These are phyloP conservation scores for Carex cristatella DNA, from an alignment of 176 grass and related monocot genomes.

Conservation along the genomic window DNA sequence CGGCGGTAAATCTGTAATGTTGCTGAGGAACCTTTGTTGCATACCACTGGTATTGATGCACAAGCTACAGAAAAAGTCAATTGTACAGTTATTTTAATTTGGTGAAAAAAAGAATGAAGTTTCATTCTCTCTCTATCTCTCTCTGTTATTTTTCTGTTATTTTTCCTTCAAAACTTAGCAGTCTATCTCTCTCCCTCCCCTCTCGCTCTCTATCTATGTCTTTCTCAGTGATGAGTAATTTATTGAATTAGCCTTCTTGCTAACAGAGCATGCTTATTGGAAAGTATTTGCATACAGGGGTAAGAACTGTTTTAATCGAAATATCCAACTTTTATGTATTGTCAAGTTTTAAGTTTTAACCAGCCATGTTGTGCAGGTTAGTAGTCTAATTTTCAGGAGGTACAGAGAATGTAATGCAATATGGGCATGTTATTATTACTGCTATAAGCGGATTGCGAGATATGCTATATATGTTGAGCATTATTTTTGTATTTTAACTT, in stretches of 20 bases:
- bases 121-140: neutral
- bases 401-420: neutral
- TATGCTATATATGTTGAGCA: neutral
- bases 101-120: neutral
- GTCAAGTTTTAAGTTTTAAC: neutral
- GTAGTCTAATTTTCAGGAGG: neutral
- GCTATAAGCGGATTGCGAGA: neutral
- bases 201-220: neutral
- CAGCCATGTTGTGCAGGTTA: constrained; percentile 8
- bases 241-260: neutral
- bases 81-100: constrained; percentile 6
- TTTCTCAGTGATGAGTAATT: neutral
- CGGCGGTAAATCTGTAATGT: constrained; percentile 1
- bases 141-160: neutral
- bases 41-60: neutral
- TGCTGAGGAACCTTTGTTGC: neutral
- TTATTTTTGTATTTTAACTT: neutral
- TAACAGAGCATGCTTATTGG: neutral
- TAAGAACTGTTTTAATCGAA: neutral
- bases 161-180: neutral
- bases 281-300: neutral
- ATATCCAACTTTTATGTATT: neutral
- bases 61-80: constrained; percentile 9
- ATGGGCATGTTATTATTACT: constrained; percentile 3
- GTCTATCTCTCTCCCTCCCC: neutral